Base-by-base conservation (phyloP, 2,329 filamentous ascomycete species). In the Coniochaeta sp. region DNA sequence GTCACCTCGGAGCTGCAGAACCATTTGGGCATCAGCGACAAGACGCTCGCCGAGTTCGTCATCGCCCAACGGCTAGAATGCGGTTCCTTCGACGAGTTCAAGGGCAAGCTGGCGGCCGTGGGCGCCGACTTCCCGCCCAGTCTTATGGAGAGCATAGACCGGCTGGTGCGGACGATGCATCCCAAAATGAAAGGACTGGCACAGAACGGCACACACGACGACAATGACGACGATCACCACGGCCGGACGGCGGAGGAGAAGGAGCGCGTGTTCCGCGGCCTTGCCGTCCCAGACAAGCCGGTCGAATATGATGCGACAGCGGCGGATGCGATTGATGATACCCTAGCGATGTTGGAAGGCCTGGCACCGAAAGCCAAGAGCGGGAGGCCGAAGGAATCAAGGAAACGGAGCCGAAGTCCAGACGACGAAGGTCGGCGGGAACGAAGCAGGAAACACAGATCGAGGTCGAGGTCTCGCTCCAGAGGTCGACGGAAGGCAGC, bases 1-100 rank as follows among this genome's bases (percentile, higher is more conserved):
- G 90, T 99, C 61, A 91, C 91, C 13, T 92, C 88, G 16, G 94
- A 99, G 70, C 78, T 99, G 50, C 87, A 95, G 62, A 99, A 99
- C 65, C 89, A 99, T 71, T 72, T 97, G 54, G 90, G 91, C 52
- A 83, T 96, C 61, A 87, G 82, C 66, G 91, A 99, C 71, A 96
- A 95, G 71, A 96, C 90, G 5, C 83, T 99, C 24, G 91, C 94
- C 60, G 94, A 99, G 70, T 99, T 96, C 65, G 83, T 99, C 62
- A 96, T 99, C 64, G 88, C 88, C 55, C 87, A 96, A 66, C 89
- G 95, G 61, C 71, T 86, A 66, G 82, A 91, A 78, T 87, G 84
- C 72, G 78, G 76, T 49, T 79, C 79, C 26, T 75, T 89, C 52
- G 69, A 78, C 50, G 84, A 87, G 26, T 99, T 97, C 73, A 87